Evolutionary conservation across 148 eudicot species (phyloP), one percentile per base, ranked within the genome.

Genomic region (Nepenthes mirabilis): DNA sequence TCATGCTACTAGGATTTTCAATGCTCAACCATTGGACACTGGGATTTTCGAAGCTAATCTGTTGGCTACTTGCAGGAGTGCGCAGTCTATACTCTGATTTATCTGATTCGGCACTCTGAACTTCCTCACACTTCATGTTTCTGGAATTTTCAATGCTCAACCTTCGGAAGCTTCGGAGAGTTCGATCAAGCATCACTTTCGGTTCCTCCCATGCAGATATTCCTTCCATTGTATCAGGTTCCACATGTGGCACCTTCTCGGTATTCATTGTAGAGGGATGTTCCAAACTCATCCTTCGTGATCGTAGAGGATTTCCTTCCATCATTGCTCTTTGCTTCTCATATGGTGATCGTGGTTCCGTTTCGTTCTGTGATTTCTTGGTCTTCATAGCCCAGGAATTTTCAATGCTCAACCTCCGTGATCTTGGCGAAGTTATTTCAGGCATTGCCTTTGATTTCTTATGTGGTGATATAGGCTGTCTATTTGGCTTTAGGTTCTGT

Each of bases 371-470:
- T 23, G 23, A 23, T 23, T 23, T 23, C 23, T 23, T 23, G 23
- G 23, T 23, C 23, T 23, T 23, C 23, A 23, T 23, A 23, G 23
- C 23, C 23, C 23, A 23, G 23, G 23, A 23, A 45, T 64, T 79
- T 52, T 82, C 83, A 55, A 77, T 70, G 55, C 74, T 79, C 49
- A 61, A 58, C 55, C 83, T 69, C 58, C 77, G 55, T 9, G 72
- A 45, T 10, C 65, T 69, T 61, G 71, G 81, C 37, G 87, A 79
- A 33, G 83, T 74, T 63, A 53, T 58, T 43, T 68, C 79, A 47
- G 56, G 54, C 43, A 60, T 12, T 60, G 57, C 36, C 55, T 67
- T 68, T 47, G 68, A 71, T 61, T 70, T 73, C 67, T 56, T 70
- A 45, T 62, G 51, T 14, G 88, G 83, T 34, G 87, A 77, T 59